phyloP scores from a whole-genome alignment of 495 filamentous ascomycete species.

The Aspergillus sclerotiicarbonarius region DNA sequence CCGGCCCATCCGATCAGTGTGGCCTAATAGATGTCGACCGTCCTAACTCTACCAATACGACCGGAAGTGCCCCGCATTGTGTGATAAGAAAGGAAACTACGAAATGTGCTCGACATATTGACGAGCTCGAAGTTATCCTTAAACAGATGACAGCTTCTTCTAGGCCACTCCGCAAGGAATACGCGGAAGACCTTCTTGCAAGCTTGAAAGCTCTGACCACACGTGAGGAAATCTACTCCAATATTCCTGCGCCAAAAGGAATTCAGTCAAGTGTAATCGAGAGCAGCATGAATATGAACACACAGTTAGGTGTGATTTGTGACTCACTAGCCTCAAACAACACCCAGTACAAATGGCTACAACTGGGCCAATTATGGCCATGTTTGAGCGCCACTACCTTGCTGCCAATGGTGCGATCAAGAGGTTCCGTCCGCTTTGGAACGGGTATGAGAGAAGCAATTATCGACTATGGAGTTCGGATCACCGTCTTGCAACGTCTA shows the following conservation, averaged over 20 bases:
- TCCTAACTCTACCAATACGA: too few species aligned
- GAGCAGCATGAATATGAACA: background rate
- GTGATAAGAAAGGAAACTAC: too few species aligned
- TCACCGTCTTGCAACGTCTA: conserved; percentile 38
- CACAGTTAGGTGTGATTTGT: background rate
- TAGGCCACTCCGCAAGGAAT: background rate
- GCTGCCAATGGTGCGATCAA: background rate
- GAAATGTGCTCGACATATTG: too few species aligned
- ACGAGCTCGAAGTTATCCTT: background rate
- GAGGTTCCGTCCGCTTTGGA: background rate
- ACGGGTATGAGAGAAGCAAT: conserved; percentile 27
- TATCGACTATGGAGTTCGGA: conserved; percentile 29
- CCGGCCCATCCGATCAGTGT: too few species aligned
- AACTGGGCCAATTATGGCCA: background rate
- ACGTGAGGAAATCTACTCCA: background rate
- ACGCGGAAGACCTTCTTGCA: background rate
- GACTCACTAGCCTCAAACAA: background rate
- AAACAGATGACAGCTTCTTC: background rate
- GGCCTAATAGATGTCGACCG: too few species aligned
- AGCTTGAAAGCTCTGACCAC: background rate
- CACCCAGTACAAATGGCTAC: background rate
- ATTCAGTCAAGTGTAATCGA: background rate
- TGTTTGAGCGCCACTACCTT: background rate
- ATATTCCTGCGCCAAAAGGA: background rate
- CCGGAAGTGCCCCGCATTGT: too few species aligned